Conservation (phyloP, 202 grass and related monocot species). For the Elaeis oleifera region DNA sequence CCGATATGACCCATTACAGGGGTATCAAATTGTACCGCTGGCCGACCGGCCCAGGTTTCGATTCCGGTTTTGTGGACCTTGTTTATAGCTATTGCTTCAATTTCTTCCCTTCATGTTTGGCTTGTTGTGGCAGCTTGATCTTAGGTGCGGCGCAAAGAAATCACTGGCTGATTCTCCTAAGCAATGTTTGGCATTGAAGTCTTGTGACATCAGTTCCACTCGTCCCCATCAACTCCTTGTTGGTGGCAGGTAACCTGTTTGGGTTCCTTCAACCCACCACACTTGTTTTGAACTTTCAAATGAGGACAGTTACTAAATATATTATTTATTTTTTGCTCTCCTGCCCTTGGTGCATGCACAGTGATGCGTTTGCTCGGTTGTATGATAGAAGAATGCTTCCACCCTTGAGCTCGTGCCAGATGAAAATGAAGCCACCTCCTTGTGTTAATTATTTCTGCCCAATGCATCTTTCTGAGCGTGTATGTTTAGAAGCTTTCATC, state of each 20-base stretch:
- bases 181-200: conserved; percentile 62
- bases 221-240: conserved; percentile 84
- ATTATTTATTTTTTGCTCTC: no score
- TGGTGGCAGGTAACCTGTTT: conserved; percentile 61
- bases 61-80: no score
- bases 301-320: no score
- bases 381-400: conserved; percentile 98
- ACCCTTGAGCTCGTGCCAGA: conserved; percentile 64
- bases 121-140: conserved; percentile 68
- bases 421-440: conserved; percentile 51
- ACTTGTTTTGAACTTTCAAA: no score
- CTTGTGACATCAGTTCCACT: conserved; percentile 95
- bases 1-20: no score
- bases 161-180: conserved; percentile 59
- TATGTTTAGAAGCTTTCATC: conserved; percentile 26
- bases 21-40: no score
- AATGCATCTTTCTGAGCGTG: conserved; percentile 71
- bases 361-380: conserved; percentile 79
- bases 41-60: no score
- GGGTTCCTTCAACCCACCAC: no score
- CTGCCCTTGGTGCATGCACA: conserved; percentile 24
- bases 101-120: conserved; percentile 10
- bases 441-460: conserved; percentile 92
- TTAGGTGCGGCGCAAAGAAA: conserved; percentile 78
- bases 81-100: not conserved